These are phyloP conservation scores for Dipteronia dyeriana DNA, from an alignment of 345 rosid genomes.

Conservation along the genomic window DNA sequence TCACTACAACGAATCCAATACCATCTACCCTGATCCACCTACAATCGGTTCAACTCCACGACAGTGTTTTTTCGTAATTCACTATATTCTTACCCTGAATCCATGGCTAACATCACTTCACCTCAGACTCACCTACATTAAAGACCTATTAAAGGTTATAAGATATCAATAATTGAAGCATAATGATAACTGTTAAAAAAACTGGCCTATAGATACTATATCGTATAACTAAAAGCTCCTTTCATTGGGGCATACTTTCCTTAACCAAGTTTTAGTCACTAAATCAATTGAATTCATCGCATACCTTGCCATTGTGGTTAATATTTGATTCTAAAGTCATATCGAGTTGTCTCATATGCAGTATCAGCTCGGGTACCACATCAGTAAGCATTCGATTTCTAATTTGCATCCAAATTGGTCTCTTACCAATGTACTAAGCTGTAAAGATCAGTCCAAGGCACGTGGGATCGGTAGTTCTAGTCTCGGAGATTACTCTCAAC, in stretches of 20 bases:
- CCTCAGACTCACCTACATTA: too few relatives aligned
- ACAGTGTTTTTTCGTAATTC: background rate
- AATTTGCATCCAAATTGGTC: background rate
- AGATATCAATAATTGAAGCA: background rate
- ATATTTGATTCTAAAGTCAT: background rate
- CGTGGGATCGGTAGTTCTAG: background rate
- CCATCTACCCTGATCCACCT: background rate
- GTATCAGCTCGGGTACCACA: background rate
- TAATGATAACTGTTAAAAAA: background rate
- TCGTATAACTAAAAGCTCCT: background rate
- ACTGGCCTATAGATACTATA: too few relatives aligned
- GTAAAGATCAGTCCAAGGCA: background rate
- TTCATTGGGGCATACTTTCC: background rate
- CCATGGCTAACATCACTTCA: background rate
- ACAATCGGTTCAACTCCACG: background rate
- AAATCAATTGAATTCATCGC: background rate
- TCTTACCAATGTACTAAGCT: background rate
- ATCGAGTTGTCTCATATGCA: background rate
- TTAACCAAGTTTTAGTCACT: background rate
- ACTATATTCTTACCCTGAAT: background rate
- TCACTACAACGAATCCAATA: background rate
- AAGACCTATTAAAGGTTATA: background rate
- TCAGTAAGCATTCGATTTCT: background rate
- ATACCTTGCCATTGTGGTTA: too few relatives aligned
- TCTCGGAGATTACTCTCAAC: background rate